Conservation (phyloP, 768 basidiomycete genomes). For the Tylopilus cervinicoccineus region DNA sequence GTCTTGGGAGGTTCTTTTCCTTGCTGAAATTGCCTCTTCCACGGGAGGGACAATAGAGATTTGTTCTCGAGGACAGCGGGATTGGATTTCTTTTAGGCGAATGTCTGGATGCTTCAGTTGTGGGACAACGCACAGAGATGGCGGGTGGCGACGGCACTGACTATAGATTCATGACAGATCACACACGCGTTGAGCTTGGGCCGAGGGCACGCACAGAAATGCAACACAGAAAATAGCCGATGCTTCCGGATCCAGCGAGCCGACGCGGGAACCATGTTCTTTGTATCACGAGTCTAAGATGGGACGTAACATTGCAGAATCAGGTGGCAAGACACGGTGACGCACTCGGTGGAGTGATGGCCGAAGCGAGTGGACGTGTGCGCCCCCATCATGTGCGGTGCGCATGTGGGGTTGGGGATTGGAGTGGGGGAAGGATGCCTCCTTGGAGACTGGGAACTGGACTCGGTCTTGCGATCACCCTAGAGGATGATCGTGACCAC, state of each 20-base stretch:
- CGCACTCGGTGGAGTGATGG: slow-evolving; percentile 35
- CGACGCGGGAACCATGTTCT: slow-evolving; percentile 1
- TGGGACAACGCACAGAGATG: slow-evolving; percentile 23
- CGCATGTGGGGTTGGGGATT: slow-evolving; percentile 17
- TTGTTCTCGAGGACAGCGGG: slow-evolving; percentile 48
- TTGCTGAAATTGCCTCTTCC: slow-evolving; percentile 40
- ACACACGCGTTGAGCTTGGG: slow-evolving; percentile 24
- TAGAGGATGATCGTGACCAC: slow-evolving; percentile 11
- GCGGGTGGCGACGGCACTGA: slow-evolving; percentile 10
- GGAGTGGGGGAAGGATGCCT: slow-evolving; percentile 38
- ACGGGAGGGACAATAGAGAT: slow-evolving; percentile 51
- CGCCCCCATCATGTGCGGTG: slow-evolving; percentile 24
- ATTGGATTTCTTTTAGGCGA: slow-evolving; percentile 24
- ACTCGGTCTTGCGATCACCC: slow-evolving; percentile 16
- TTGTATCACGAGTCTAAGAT: slow-evolving; percentile 1
- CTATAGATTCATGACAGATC: background rate
- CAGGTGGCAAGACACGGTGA: slow-evolving; percentile 25
- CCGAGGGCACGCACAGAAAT: slow-evolving; percentile 34
- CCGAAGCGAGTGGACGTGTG: slow-evolving; percentile 31
- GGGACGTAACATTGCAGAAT: slow-evolving; percentile 11
- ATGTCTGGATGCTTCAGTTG: slow-evolving; percentile 5
- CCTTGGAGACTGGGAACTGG: slow-evolving; percentile 39
- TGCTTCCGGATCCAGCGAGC: slow-evolving; percentile 31
- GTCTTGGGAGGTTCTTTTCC: slow-evolving; percentile 15
- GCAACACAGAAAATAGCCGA: slow-evolving; percentile 14